A percentile compares a stretch with the other conserved stretches of the same genome.
Conservation (phyloP, 345 rosid species). For the Geranium rotundifolium region DNA sequence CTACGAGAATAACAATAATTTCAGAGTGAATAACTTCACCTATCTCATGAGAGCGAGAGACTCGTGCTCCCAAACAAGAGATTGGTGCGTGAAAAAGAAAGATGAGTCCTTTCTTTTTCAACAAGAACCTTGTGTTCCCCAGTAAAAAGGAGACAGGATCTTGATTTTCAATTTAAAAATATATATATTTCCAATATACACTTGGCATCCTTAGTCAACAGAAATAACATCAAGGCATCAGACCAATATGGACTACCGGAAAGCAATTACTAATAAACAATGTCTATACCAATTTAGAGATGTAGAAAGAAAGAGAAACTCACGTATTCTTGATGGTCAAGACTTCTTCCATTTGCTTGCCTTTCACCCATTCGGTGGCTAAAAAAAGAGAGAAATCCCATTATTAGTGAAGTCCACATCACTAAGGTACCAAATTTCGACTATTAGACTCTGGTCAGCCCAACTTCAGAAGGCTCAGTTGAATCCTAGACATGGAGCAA, state of each 20-base stretch:
- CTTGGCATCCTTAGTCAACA: too few species aligned
- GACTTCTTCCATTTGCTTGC: slow-evolving; percentile 84
- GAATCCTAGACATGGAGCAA: neutral
- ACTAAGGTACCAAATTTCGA: neutral
- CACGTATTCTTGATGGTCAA: slow-evolving; percentile 87
- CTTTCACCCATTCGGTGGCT: slow-evolving; percentile 99
- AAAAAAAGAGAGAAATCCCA: slow-evolving; percentile 10
- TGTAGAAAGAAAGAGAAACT: slow-evolving; percentile 12
- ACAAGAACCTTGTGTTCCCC: too few species aligned
- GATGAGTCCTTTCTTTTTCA: too few species aligned
- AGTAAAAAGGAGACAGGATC: too few species aligned
- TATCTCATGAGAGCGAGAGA: neutral
- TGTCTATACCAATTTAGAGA: neutral
- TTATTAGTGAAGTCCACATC: neutral
- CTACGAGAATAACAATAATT: neutral
- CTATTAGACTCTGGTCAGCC: neutral
- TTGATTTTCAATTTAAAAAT: too few species aligned
- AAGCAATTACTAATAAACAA: too few species aligned
- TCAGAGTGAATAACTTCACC: neutral
- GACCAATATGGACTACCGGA: too few species aligned
- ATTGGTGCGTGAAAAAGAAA: neutral
- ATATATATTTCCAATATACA: too few species aligned
- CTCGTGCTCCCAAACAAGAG: too few species aligned
- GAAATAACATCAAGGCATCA: too few species aligned
- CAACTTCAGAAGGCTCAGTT: neutral